Conservation (phyloP, 2,329 filamentous ascomycete species). For the Tolypocladium sp. region DNA sequence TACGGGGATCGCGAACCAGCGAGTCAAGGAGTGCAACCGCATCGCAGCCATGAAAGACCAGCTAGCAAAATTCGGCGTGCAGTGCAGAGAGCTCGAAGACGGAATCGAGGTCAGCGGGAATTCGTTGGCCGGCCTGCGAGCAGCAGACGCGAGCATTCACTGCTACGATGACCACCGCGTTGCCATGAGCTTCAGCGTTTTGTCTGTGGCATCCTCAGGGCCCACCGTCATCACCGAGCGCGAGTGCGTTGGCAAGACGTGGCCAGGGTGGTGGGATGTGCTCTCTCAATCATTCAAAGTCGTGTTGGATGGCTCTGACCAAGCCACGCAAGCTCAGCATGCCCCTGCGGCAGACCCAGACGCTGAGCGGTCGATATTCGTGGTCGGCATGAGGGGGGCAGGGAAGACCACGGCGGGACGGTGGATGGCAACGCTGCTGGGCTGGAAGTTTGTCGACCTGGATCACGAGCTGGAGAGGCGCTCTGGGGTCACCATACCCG, state of each 20-base stretch:
- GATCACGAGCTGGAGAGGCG: constrained; percentile 77
- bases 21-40: constrained; percentile 96
- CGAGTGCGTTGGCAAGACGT: constrained; percentile 93
- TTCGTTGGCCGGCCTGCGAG: constrained; percentile 34
- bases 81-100: constrained; percentile 81
- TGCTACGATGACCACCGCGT: constrained; percentile 98
- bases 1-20: constrained; percentile 90
- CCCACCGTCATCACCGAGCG: constrained; percentile 76
- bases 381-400: constrained; percentile 95
- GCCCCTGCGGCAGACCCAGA: constrained; percentile 1
- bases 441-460: constrained; percentile 74
- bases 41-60: constrained; percentile 94
- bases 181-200: constrained; percentile 95
- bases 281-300: constrained; percentile 71
- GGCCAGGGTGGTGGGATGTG: constrained; percentile 98
- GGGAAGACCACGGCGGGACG: constrained; percentile 90
- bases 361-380: constrained; percentile 65
- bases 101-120: constrained; percentile 69
- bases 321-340: constrained; percentile 10
- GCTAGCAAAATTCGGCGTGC: constrained; percentile 85
- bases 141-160: constrained; percentile 61
- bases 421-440: constrained; percentile 71
- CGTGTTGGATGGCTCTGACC: constrained; percentile 65
- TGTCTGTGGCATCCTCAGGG: constrained; percentile 62
- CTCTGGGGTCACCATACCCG: constrained; percentile 68